Evolutionary conservation across 2,329 filamentous ascomycete species (phyloP).

Genomic region (Penicillium sp.): DNA sequence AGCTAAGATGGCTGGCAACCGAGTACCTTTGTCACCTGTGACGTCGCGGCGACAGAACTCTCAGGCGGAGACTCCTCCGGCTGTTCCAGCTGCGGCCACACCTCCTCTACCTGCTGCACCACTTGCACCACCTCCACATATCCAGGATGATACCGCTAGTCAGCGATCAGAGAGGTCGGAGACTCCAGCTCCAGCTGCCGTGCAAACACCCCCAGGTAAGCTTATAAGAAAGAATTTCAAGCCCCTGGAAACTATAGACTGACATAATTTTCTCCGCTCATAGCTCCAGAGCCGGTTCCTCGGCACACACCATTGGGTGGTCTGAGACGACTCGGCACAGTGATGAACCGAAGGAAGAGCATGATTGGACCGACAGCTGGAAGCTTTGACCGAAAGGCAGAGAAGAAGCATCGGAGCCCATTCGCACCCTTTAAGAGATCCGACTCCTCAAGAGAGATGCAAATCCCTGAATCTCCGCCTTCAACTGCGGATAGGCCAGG

Average conservation of each 20-base stretch:
- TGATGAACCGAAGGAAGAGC: slow-evolving; percentile 56
- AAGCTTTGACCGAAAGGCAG: slow-evolving; percentile 35
- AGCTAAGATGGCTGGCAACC: slow-evolving; percentile 36
- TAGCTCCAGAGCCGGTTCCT: slow-evolving; percentile 48
- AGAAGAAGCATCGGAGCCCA: slow-evolving; percentile 52
- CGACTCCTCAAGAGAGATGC: slow-evolving; percentile 47
- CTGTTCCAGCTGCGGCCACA: slow-evolving; percentile 19
- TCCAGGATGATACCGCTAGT: slow-evolving; percentile 61
- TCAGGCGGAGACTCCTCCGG: slow-evolving; percentile 22
- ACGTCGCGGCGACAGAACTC: slow-evolving; percentile 27
- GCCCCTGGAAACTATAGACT: slow-evolving; percentile 9
- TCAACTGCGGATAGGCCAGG: slow-evolving; percentile 40
- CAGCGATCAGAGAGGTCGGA: slow-evolving; percentile 60
- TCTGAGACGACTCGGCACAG: slow-evolving; percentile 54
- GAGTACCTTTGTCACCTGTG: slow-evolving; percentile 20
- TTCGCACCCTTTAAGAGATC: slow-evolving; percentile 51
- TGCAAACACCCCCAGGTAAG: slow-evolving; percentile 46
- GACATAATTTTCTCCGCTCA: slow-evolving; percentile 16
- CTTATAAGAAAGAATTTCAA: background rate
- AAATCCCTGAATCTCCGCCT: slow-evolving; percentile 44
- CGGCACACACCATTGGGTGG: slow-evolving; percentile 52
- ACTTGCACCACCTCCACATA: slow-evolving; percentile 39
- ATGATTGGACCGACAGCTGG: slow-evolving; percentile 44
- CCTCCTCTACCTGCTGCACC: slow-evolving; percentile 30
- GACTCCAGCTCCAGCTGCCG: slow-evolving; percentile 17